Evolutionary conservation across 1,284 basidiomycete species (phyloP), one percentile per base, ranked within the genome.

Genomic region (Sanguinoderma infundibulare): DNA sequence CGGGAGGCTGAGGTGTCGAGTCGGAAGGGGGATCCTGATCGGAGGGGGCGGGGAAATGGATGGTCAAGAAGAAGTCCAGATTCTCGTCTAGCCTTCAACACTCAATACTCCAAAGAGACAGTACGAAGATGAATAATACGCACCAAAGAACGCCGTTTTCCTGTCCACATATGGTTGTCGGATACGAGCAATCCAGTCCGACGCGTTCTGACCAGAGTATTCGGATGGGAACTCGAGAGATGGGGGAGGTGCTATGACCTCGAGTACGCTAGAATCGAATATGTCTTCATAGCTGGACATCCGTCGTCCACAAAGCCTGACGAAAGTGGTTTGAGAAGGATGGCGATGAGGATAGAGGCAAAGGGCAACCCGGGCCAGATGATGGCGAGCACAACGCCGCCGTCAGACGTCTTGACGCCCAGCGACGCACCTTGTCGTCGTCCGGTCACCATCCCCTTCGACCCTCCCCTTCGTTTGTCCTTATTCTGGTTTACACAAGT

Each of bases 81-180:
- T 90, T 86, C 74, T 95, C 93, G 63, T 90, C 87, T 89, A 5
- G 36, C 39, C 26, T 42, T n/a, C n/a, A 0, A 34, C 35, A 1
- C 3, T 28, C 2, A 47, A 12, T 20, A 53, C 14, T 38, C 26
- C 14, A 39, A 6, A 7, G 8, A 34, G n/a, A 38, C 5, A 1
- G 36, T 7, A 14, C 3, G 10, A 1, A 3, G 3, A 49, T 17
- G n/a, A 17, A 0, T 42, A 17, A 17, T 58, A 66, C 84, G 73
- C 72, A 91, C 91, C 92, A 65, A 93, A 92, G 78, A 92, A 94
- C 2, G 87, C 87, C 63, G 85, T 81, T 57, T 79, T 83, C 70
- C 87, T 69, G 50, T 74, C 71, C 15, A 53, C 65, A 1, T 38
- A 17, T 8, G 67, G 67, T 9, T 57, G 60, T 30, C 64, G 69